These are phyloP conservation scores for Sinapis alba DNA, from an alignment of 441 rosid species.

Conservation along the genomic window DNA sequence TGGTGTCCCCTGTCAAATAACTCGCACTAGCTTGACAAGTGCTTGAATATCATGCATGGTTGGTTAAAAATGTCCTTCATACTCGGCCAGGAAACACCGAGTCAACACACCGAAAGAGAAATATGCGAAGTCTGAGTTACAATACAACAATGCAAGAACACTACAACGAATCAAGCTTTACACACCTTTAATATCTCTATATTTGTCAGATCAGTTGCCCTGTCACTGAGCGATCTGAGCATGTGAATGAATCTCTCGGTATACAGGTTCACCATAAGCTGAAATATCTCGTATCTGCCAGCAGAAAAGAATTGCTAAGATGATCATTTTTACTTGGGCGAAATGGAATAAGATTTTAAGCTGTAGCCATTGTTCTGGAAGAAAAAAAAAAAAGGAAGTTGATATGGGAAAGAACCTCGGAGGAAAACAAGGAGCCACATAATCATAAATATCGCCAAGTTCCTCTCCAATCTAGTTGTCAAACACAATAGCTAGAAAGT, in stretches of 20 bases:
- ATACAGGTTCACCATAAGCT: slow-evolving; percentile 96
- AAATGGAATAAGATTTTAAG: background rate
- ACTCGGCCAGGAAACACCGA: slow-evolving; percentile 7
- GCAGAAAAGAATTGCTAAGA: slow-evolving; percentile 35
- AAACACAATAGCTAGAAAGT: slow-evolving; percentile 19
- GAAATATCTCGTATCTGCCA: slow-evolving; percentile 98
- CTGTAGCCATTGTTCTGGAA: slow-evolving; percentile 3
- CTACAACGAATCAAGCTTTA: slow-evolving; percentile 19
- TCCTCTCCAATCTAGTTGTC: slow-evolving; percentile 87
- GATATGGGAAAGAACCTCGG: slow-evolving; percentile 69
- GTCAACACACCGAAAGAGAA: slow-evolving; percentile 2
- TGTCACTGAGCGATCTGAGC: slow-evolving; percentile 97
- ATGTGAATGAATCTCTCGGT: slow-evolving; percentile 99
- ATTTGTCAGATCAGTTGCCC: slow-evolving; percentile 86
- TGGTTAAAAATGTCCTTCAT: slow-evolving; percentile 8
- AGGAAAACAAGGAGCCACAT: slow-evolving; percentile 99
- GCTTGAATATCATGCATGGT: slow-evolving; percentile 24
- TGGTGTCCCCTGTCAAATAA: slow-evolving; percentile 14
- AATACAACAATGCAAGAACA: slow-evolving; percentile 16
- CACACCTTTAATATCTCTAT: slow-evolving; percentile 97
- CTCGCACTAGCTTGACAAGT: slow-evolving; percentile 15
- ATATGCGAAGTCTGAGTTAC: slow-evolving; percentile 9
- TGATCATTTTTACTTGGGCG: background rate
- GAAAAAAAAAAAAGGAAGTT: background rate
- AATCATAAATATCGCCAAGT: slow-evolving; percentile 99